Conservation (phyloP, 2,329 filamentous ascomycete species). For the Scytalidium lignicola region DNA sequence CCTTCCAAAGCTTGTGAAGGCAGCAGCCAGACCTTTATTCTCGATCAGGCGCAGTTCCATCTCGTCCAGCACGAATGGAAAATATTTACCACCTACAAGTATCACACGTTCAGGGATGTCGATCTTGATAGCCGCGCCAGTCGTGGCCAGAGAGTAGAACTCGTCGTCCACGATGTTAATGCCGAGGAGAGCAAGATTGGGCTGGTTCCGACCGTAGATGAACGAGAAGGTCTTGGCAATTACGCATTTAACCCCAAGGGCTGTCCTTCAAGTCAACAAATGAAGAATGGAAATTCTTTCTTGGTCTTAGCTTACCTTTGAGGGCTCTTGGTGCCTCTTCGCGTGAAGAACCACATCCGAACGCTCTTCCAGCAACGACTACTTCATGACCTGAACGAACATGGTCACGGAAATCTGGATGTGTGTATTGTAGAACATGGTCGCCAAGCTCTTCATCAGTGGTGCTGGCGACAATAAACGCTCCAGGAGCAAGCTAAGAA, state of each 20-base stretch:
- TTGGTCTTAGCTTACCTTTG: too few species aligned
- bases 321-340: slow-evolving; percentile 38
- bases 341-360: slow-evolving; percentile 41
- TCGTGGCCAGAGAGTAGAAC: too few species aligned
- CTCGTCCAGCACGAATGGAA: too few species aligned
- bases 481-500: slow-evolving; percentile 33
- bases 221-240: slow-evolving; percentile 41
- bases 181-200: slow-evolving; percentile 38
- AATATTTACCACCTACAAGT: too few species aligned
- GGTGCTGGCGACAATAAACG: slow-evolving; percentile 29
- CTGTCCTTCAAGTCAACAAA: too few species aligned
- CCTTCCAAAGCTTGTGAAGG: too few species aligned
- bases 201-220: slow-evolving; percentile 41
- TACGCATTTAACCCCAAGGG: slow-evolving; percentile 35
- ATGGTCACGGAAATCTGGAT: slow-evolving; percentile 34
- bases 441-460: slow-evolving; percentile 30
- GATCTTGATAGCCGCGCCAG: too few species aligned
- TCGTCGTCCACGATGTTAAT: slow-evolving; percentile 33
- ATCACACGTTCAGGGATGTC: too few species aligned
- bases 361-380: slow-evolving; percentile 40
- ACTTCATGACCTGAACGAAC: slow-evolving; percentile 33
- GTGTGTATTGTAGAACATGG: slow-evolving; percentile 35
- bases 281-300: too few species aligned
- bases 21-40: too few species aligned
- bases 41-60: too few species aligned